These are phyloP conservation scores for Lentithecium fluviatile DNA, from an alignment of 495 filamentous ascomycete genomes.

Conservation along the genomic window DNA sequence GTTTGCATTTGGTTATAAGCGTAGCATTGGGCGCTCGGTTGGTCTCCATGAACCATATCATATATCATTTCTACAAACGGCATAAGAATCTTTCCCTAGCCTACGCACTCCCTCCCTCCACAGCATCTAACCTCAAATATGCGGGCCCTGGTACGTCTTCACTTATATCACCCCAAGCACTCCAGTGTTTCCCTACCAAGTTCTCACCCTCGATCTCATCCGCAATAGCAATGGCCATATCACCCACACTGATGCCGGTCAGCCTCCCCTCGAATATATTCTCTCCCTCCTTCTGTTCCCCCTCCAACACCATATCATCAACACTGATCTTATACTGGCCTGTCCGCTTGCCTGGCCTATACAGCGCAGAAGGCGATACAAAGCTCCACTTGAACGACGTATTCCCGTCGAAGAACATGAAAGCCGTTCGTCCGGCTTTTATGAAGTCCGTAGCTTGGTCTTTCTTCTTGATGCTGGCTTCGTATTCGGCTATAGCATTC, in stretches of 20 bases:
- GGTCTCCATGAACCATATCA: no score
- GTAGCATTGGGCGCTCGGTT: no score
- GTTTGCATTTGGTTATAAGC: no score
- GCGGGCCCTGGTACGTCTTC: conserved; percentile 28
- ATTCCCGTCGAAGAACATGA: conserved; percentile 39
- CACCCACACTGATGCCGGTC: conserved; percentile 35
- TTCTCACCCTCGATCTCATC: conserved; percentile 38
- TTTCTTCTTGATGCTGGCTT: conserved; percentile 23
- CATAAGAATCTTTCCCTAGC: no score
- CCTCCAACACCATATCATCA: conserved; percentile 33
- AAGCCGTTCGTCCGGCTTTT: conserved; percentile 35
- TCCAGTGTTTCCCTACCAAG: conserved; percentile 38
- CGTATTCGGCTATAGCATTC: conserved; percentile 25
- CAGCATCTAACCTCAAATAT: conserved; percentile 23
- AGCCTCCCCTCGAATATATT: conserved; percentile 36
- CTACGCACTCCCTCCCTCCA: conserved; percentile 14
- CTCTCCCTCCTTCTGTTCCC: conserved; percentile 23
- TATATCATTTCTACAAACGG: no score
- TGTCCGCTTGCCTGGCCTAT: conserved; percentile 36
- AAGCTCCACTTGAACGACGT: conserved; percentile 35
- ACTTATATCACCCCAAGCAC: conserved; percentile 30
- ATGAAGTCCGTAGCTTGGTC: conserved; percentile 34
- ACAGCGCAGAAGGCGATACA: conserved; percentile 32
- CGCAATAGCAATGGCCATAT: conserved; percentile 39
- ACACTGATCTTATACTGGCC: conserved; percentile 36